Conservation (phyloP, 371 early-diverging fungal genomes). For the Caulochytrium protostelioides region DNA sequence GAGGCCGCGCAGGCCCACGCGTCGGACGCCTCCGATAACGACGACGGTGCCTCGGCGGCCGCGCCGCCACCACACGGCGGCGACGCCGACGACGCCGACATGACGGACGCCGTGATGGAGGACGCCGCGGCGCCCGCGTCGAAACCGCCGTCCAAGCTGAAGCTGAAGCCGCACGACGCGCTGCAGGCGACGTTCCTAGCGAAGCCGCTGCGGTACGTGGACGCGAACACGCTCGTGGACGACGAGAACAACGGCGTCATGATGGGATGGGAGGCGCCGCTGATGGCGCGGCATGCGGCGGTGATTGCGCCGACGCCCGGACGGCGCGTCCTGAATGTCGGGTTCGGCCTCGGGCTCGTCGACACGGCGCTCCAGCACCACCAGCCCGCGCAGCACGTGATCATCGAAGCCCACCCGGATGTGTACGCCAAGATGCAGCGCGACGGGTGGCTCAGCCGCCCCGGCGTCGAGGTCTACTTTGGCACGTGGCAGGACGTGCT, state of each 20-base stretch:
- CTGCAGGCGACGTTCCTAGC: neutral
- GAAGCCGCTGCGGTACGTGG: constrained; percentile 44
- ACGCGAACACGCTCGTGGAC: constrained; percentile 56
- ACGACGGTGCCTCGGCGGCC: constrained; percentile 9
- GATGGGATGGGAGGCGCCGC: constrained; percentile 94
- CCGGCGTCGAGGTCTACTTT: constrained; percentile 61
- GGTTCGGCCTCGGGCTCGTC: constrained; percentile 84
- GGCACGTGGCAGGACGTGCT: constrained; percentile 86
- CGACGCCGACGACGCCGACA: constrained; percentile 16
- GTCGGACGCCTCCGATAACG: constrained; percentile 6
- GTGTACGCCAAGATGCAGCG: constrained; percentile 69
- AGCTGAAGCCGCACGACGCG: neutral
- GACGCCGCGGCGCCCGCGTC: constrained; percentile 3
- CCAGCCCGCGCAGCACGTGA: constrained; percentile 48
- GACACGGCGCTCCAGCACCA: constrained; percentile 57
- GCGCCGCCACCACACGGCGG: constrained; percentile 8
- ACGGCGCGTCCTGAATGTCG: constrained; percentile 29
- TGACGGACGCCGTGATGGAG: constrained; percentile 6
- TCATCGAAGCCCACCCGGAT: constrained; percentile 93
- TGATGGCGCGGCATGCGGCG: constrained; percentile 75
- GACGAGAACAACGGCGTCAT: constrained; percentile 77
- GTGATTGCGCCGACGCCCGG: constrained; percentile 48
- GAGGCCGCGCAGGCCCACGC: constrained; percentile 12
- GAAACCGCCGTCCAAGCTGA: constrained; percentile 9
- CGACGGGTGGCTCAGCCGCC: constrained; percentile 64